Conservation (phyloP, 2,329 filamentous ascomycete genomes). For the Cercospora sp. region DNA sequence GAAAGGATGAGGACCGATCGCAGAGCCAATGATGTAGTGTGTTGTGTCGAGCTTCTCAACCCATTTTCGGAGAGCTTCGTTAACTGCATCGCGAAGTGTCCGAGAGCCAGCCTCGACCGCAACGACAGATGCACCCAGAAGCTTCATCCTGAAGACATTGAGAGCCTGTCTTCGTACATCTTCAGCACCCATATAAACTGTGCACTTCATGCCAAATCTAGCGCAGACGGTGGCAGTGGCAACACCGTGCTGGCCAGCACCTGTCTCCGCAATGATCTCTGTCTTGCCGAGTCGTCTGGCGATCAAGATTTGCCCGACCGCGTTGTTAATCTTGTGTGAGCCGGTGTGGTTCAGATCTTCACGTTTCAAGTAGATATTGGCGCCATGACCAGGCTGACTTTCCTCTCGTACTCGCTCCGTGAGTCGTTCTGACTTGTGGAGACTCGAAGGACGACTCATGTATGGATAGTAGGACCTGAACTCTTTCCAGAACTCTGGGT, state of each 20-base stretch:
- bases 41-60: slow-evolving; percentile 89
- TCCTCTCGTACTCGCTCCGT: slow-evolving; percentile 59
- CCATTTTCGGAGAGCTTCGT: slow-evolving; percentile 93
- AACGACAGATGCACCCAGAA: slow-evolving; percentile 88
- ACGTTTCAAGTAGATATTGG: slow-evolving; percentile 96
- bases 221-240: slow-evolving; percentile 96
- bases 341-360: slow-evolving; percentile 98
- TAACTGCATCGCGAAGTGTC: slow-evolving; percentile 68
- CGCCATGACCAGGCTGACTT: slow-evolving; percentile 66
- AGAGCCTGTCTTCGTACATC: slow-evolving; percentile 94
- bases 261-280: slow-evolving; percentile 96
- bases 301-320: slow-evolving; percentile 86
- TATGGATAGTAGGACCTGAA: slow-evolving; percentile 94
- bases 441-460: slow-evolving; percentile 90
- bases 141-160: slow-evolving; percentile 97
- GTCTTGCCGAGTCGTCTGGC: slow-evolving; percentile 88
- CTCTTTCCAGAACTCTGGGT: slow-evolving; percentile 94
- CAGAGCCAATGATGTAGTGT: slow-evolving; percentile 97
- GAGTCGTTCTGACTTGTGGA: slow-evolving; percentile 84
- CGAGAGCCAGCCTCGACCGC: slow-evolving; percentile 88
- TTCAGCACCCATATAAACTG: slow-evolving; percentile 97
- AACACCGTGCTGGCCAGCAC: slow-evolving; percentile 95
- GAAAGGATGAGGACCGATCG: slow-evolving; percentile 96
- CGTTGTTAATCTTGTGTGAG: slow-evolving; percentile 99
- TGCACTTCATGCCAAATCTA: slow-evolving; percentile 97